Evolutionary conservation across 1,284 basidiomycete genomes (phyloP).

Genomic region (Rhizoctonia solani): DNA sequence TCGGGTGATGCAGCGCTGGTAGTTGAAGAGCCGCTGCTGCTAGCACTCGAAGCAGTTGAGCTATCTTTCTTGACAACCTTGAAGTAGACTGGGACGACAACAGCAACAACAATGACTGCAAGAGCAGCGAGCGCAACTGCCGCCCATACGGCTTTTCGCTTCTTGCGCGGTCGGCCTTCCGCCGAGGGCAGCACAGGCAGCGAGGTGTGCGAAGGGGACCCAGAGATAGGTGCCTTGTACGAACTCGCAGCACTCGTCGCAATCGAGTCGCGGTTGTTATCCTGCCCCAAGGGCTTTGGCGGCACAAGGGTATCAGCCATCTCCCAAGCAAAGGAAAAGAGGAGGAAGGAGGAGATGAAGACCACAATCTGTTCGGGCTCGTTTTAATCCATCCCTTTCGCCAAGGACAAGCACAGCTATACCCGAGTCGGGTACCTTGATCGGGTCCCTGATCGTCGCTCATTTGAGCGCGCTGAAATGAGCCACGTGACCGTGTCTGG

Average conservation of each 20-base stretch:
- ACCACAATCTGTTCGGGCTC: background rate
- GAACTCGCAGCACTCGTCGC: background rate
- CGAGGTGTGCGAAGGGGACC: background rate
- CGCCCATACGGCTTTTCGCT: background rate
- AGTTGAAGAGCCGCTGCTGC: slow-evolving; percentile 3
- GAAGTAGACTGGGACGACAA: slow-evolving; percentile 23
- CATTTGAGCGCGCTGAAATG: too few species aligned
- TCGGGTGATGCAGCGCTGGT: slow-evolving; percentile 34
- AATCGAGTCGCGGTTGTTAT: slow-evolving; percentile 14
- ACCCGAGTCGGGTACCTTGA: background rate
- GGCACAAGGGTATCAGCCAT: slow-evolving; percentile 1
- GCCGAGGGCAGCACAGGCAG: background rate
- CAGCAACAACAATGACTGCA: slow-evolving; percentile 31
- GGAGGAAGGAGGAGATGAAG: background rate
- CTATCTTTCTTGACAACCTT: background rate
- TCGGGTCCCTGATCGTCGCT: too few species aligned
- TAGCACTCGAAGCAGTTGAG: background rate
- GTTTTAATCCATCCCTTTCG: background rate
- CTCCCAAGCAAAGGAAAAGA: background rate
- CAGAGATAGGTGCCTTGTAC: slow-evolving; percentile 3
- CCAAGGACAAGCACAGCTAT: background rate
- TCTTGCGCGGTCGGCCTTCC: background rate
- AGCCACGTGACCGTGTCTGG: too few species aligned
- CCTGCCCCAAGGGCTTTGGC: slow-evolving; percentile 5
- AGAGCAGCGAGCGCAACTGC: background rate